Evolutionary conservation across 805 yeast genomes (phyloP), one percentile per base, ranked within the genome.

Genomic region (Ogataea pilisensis): DNA sequence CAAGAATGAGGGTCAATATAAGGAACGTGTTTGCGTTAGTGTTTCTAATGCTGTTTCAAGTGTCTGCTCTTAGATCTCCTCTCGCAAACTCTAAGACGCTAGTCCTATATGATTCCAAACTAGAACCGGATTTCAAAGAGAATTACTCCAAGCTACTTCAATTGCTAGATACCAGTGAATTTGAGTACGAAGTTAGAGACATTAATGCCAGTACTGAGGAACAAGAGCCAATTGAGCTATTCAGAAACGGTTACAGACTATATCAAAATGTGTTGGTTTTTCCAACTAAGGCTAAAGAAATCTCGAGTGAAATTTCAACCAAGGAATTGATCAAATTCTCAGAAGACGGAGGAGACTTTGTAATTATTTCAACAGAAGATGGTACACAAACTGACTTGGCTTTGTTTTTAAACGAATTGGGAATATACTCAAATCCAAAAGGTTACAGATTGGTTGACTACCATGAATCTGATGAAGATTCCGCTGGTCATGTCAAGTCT

Each of bases 351-450:
- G 96, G 96, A 45, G 85, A 89, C 58, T 59, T 93, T 8, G 54
- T 93, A 14, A 75, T 81, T 12, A 68, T 87, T 12, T 73, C 83
- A 0, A 64, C 73, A 29, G 74, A 81, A 18, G 48, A 53, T 8
- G 76, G 74, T 14, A 55, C 72, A 13, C 77, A 82, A 30, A 86
- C 84, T 20, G 75, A 82, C 16, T 64, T 84, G 26, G 77, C 87
- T 45, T 66, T 74, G 3, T 82, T 84, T 53, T 73, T 87, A 49
- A 77, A 80, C 54, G 88, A 90, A 58, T 64, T 90, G 49, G 99
- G 96, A 25, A 80, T 93, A 38, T 76, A 70, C 54, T 85, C 96
- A 43, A 75, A 93, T 36, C 95, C 96, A 43, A 84, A 78, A 57
- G 82, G 78, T 37, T 80, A 76, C 59, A 61, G 68, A 39, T 65